phyloP scores from a whole-genome alignment of 1,284 basidiomycete species.

The Heliocybe sulcata region DNA sequence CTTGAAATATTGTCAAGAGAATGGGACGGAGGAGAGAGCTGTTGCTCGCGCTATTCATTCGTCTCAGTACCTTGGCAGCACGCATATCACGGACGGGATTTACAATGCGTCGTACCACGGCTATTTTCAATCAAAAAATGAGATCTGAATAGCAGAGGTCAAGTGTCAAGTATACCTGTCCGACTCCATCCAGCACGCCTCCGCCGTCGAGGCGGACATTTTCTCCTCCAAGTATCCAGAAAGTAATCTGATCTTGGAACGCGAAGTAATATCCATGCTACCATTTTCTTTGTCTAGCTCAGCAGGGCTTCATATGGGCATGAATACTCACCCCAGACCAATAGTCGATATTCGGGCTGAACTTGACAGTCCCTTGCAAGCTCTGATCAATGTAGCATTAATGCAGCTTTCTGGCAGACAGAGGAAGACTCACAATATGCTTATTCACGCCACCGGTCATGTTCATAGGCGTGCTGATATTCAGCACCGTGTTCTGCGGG shows the following conservation, averaged over 20 bases:
- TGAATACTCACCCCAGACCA: constrained; percentile 36
- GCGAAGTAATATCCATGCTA: constrained; percentile 46
- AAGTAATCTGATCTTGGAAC: constrained; percentile 52
- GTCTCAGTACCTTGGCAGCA: not conserved
- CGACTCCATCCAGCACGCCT: constrained; percentile 53
- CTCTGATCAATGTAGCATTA: constrained; percentile 21
- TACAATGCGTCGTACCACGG: constrained; percentile 44
- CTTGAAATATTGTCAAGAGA: constrained; percentile 52
- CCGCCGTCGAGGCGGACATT: constrained; percentile 52
- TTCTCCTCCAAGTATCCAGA: constrained; percentile 55
- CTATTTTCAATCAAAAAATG: constrained; percentile 14
- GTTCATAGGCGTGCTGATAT: constrained; percentile 41
- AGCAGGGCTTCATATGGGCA: not conserved
- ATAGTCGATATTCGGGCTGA: constrained; percentile 43
- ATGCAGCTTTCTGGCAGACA: not conserved
- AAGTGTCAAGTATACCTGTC: constrained; percentile 50
- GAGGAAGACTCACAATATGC: constrained; percentile 34
- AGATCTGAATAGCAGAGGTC: not conserved
- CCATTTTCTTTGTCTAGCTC: not conserved
- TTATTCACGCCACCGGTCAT: constrained; percentile 45
- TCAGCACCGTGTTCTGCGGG: constrained; percentile 39
- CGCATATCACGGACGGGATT: constrained; percentile 9
- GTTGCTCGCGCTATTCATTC: constrained; percentile 14
- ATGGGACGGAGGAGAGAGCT: constrained; percentile 52
- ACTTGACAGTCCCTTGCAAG: constrained; percentile 42